Percentiles rank a stretch among this genome's conserved stretches.
Conservation (phyloP, 1,284 basidiomycete species). For the Phellopilus nigrolimitatus region DNA sequence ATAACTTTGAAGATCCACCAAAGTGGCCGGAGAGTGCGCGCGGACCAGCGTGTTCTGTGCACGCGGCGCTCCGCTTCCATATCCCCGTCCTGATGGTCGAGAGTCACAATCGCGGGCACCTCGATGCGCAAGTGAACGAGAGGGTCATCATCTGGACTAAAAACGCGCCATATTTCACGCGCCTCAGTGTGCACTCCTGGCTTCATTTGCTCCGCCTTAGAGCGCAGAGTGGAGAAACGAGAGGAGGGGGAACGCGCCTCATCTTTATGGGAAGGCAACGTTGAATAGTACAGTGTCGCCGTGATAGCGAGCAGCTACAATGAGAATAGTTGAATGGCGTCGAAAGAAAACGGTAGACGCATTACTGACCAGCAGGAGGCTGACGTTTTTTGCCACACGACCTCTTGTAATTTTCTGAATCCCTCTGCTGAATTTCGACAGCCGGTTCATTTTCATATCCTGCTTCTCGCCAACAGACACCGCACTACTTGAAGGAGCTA, state of each 20-base stretch:
- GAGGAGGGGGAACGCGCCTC: constrained; percentile 20
- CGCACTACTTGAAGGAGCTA: constrained; percentile 35
- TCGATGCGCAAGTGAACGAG: constrained; percentile 81
- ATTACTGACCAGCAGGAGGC: constrained; percentile 63
- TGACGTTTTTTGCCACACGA: constrained; percentile 76
- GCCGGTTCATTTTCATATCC: background rate
- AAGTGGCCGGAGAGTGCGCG: constrained; percentile 48
- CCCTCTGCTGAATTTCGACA: background rate
- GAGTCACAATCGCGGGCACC: constrained; percentile 70
- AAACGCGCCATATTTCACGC: constrained; percentile 71
- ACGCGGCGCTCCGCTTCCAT: constrained; percentile 31
- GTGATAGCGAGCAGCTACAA: constrained; percentile 68
- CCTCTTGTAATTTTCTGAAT: constrained; percentile 33
- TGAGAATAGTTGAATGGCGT: constrained; percentile 3
- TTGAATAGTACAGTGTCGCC: constrained; percentile 66
- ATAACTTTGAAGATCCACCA: constrained; percentile 80
- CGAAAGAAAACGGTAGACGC: constrained; percentile 8
- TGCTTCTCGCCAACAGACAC: constrained; percentile 18
- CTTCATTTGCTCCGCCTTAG: constrained; percentile 28
- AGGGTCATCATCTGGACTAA: constrained; percentile 70
- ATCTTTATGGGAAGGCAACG: constrained; percentile 41
- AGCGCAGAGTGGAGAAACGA: constrained; percentile 34
- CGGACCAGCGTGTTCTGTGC: constrained; percentile 34
- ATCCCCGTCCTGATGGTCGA: constrained; percentile 41
- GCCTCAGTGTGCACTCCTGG: constrained; percentile 40